phyloP scores from a whole-genome alignment of 345 rosid genomes.

The Ricinus communis region DNA sequence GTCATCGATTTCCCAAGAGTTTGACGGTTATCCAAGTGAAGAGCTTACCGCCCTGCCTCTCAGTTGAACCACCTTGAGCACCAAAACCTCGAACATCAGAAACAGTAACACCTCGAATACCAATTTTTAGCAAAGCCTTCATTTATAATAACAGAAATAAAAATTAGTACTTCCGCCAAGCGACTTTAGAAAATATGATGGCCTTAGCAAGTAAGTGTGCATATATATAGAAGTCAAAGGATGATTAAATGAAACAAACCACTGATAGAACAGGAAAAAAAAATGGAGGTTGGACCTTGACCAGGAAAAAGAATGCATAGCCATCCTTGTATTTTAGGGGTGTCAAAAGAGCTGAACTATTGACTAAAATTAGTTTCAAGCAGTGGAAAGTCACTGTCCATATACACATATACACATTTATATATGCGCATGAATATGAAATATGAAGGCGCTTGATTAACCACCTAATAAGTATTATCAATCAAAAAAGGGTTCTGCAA shows the following conservation, averaged over 20 bases:
- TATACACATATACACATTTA: neutral
- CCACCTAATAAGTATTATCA: neutral
- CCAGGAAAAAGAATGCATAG: neutral
- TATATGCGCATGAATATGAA: neutral
- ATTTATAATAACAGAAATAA: slow-evolving; percentile 18
- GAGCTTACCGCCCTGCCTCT: slow-evolving; percentile 77
- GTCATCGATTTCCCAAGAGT: neutral
- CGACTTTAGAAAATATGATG: neutral
- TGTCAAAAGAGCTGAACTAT: neutral
- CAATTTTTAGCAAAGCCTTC: slow-evolving; percentile 74
- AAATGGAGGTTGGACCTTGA: neutral
- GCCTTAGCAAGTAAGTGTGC: neutral
- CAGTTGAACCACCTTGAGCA: slow-evolving; percentile 84
- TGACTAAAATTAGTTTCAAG: neutral
- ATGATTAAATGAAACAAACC: neutral
- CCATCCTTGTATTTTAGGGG: neutral
- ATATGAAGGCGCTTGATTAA: neutral
- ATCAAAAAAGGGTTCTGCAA: neutral
- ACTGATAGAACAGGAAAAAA: neutral
- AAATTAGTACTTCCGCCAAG: neutral
- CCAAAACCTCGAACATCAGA: slow-evolving; percentile 91
- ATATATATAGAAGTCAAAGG: neutral
- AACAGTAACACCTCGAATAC: slow-evolving; percentile 83
- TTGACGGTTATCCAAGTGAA: neutral
- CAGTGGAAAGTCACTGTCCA: neutral